phyloP scores from a whole-genome alignment of 176 grass and related monocot genomes.

The Carex parvula region DNA sequence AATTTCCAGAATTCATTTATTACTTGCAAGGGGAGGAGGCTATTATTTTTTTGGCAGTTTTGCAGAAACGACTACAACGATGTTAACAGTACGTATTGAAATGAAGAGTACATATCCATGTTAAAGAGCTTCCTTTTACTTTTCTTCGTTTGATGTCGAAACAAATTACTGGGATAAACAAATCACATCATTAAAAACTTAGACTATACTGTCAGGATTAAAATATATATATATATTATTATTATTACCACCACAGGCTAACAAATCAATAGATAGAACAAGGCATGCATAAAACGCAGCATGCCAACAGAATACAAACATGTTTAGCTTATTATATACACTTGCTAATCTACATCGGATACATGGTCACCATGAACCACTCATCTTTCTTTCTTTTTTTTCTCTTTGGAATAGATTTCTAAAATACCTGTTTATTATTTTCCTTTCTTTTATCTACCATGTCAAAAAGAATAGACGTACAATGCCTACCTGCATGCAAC shows the following conservation, averaged over 20 bases:
- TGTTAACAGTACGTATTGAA: no score
- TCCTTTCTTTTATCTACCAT: conserved; percentile 21
- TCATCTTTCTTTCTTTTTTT: not conserved
- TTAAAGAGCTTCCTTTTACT: no score
- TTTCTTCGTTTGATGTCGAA: no score
- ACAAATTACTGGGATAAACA: not conserved
- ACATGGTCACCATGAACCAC: not conserved
- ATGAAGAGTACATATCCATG: no score
- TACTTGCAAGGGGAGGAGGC: no score
- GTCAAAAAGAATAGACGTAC: conserved; percentile 22
- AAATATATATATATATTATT: no score
- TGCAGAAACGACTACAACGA: no score
- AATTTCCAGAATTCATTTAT: no score
- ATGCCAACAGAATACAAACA: conserved; percentile 1
- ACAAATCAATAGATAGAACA: conserved; percentile 22
- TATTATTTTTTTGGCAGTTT: no score
- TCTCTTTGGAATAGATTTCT: not conserved
- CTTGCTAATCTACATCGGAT: conserved; percentile 6
- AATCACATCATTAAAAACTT: not conserved
- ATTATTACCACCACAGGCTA: not conserved
- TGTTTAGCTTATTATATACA: conserved; percentile 29
- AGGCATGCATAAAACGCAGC: conserved; percentile 15
- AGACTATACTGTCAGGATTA: not conserved
- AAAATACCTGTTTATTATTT: conserved; percentile 10
- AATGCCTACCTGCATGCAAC: conserved; percentile 13